Base-by-base conservation (phyloP, 73 alveolate species). In the Paramecium sonneborni region DNA sequence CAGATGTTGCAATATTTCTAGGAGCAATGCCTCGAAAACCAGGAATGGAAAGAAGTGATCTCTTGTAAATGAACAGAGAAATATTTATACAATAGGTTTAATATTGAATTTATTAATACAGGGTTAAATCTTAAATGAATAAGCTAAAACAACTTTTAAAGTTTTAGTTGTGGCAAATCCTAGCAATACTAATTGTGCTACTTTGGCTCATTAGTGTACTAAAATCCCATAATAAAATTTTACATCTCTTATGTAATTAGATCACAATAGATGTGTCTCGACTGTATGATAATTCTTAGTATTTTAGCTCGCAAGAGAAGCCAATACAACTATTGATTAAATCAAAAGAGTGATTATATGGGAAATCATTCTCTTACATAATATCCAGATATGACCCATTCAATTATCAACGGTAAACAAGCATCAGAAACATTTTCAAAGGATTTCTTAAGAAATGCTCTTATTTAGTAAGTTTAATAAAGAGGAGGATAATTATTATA, bases 41-140 rank as follows among this genome's bases (percentile, higher is more conserved):
- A 11, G 98, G 98, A 35, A 96, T 95, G 99, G 97, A 96, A 94
- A 93, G 99, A 85, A 96, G 95, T 84, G 99, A 97, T 57, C 95
- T 97, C 38, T 93, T 97, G 28, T 92, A 93, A 84, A 89, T 89
- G 76, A 97, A 97, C 92, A 90, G 95, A 26, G 93, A 93, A 62
- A 97, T 97, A 84, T 96, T 96, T 88, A 57, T 92, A 20, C 96
- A 72, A 23, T 97, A 96, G 86, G 99, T 98, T 6, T 57, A 68
- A 52, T 96, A 96, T 5, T 87, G 93, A 76, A 92, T 82, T 41
- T 86, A 93, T 21, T 92, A 35, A 95, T 58, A 15, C 96, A 97
- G 91, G 99, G 99, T 3, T 85, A 86, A 74, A 97, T 98, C 5
- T 92, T 96, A 52, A 95, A 94, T 62, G 92, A 95, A 92, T 92